phyloP scores from a whole-genome alignment of 108 stramenopile genomes.

The Cyclostephanos tholiformis region DNA sequence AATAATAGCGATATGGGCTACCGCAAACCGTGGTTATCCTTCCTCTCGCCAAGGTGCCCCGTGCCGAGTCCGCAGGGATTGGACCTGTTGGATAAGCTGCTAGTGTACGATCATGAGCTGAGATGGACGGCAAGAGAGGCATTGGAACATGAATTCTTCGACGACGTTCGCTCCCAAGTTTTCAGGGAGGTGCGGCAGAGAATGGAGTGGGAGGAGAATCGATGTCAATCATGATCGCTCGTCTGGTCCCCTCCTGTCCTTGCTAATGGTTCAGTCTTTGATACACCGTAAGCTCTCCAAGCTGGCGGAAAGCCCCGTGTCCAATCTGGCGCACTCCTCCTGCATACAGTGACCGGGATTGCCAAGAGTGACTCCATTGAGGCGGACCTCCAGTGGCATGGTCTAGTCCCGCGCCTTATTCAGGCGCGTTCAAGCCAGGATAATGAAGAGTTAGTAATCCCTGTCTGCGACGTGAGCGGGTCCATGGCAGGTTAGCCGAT shows the following conservation, averaged over 20 bases:
- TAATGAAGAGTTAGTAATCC: no score
- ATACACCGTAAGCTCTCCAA: not conserved
- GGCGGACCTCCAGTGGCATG: no score
- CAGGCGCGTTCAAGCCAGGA: no score
- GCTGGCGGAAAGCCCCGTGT: no score
- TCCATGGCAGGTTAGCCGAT: no score
- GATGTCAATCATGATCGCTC: conserved; percentile 17
- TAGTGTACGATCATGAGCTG: conserved; percentile 82
- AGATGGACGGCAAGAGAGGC: conserved; percentile 85
- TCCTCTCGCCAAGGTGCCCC: conserved; percentile 36
- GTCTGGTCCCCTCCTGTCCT: not conserved
- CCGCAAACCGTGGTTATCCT: conserved; percentile 46
- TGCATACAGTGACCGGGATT: no score
- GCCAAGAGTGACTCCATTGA: no score
- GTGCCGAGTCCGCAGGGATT: conserved; percentile 62
- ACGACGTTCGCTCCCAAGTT: conserved; percentile 70
- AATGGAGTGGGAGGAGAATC: conserved; percentile 36
- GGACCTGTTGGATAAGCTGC: conserved; percentile 74
- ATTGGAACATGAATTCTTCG: conserved; percentile 84
- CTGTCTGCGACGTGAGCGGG: no score
- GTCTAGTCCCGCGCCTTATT: no score
- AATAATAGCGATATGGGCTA: conserved; percentile 25
- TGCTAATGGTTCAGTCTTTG: not conserved
- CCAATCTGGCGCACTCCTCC: no score
- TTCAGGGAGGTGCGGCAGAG: conserved; percentile 45